Evolutionary conservation across 176 grass and related monocot species (phyloP), one percentile per base, ranked within the genome.

Genomic region (Bothriochloa decipiens): DNA sequence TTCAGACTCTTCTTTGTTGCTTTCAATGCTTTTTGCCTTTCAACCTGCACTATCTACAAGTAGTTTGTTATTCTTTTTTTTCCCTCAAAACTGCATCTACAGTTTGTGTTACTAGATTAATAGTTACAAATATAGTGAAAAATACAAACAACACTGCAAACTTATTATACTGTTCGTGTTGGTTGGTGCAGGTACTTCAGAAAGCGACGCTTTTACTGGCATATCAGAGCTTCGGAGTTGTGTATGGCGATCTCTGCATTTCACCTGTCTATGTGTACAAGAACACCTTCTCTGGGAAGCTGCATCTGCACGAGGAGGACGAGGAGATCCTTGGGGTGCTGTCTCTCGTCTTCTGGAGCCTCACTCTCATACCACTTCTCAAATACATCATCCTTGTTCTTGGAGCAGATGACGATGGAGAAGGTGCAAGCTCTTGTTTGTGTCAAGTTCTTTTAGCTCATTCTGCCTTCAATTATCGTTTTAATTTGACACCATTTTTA

Each of bases 211-310:
- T 96, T 91, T 26, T 92, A 81, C 82, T 93, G 66, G 92, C 90
- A 6, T 97, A 97, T 35, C 95, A 97, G 75, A 97, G 95, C 70
- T 91, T 97, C 47, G 95, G 95, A 28, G 87, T 97, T 22, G 92
- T 97, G 14, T 97, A 97, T 73, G 90, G 95, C 2, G 95, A 97
- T 41, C 80, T 97, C 50, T 89, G 95, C 72, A 92, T 92, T 29
- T 97, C 95, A 8, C 95, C 92, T 5, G 88, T 97, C 22, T 97
- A 97, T 29, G 95, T 97, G 74, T 97, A 92, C 88, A 97, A 94
- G 86, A 97, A 93, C 73, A 97, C 95, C 28, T 97, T 97, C 27
- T 97, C 95, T 0, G 92, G 95, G 11, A 92, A 90, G 50, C 78
- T 97, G 46, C 92, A 86, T 3, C 90, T 97, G 50, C 90, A 97